These are phyloP conservation scores for Magnolia kwangsiensis DNA, from an alignment of 164 flowering plant species.

Conservation along the genomic window DNA sequence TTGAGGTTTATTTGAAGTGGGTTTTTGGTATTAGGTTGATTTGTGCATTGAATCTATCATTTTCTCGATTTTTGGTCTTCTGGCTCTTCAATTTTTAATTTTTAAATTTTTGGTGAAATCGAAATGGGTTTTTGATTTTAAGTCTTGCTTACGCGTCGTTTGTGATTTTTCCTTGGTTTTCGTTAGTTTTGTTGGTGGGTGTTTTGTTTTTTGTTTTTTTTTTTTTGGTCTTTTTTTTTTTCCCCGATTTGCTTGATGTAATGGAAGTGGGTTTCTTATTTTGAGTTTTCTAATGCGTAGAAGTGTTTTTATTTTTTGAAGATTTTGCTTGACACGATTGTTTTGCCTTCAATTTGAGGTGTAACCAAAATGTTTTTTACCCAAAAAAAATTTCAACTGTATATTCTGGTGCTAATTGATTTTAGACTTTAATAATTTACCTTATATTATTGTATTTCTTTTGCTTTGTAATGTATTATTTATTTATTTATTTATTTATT, in stretches of 20 bases:
- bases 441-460: no score
- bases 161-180: not conserved
- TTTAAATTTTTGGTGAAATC: not conserved
- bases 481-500: no score
- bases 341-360: not conserved
- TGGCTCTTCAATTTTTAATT: not conserved
- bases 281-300: not conserved
- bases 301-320: constrained; percentile 1
- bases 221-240: not conserved
- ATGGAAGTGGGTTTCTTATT: not conserved
- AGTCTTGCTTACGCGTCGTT: not conserved
- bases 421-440: no score
- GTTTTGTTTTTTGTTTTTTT: not conserved
- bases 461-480: no score
- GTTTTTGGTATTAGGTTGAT: not conserved
- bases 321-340: constrained; percentile 1
- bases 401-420: no score
- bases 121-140: not conserved
- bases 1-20: constrained; percentile 2
- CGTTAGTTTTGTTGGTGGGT: not conserved
- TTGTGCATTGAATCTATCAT: not conserved
- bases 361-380: no score
- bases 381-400: no score
- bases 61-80: not conserved
- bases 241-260: not conserved